Percentiles rank a stretch among this genome's conserved stretches.
phyloP scores from a whole-genome alignment of 2,329 filamentous ascomycete genomes.

The Pezicula rhizophila region DNA sequence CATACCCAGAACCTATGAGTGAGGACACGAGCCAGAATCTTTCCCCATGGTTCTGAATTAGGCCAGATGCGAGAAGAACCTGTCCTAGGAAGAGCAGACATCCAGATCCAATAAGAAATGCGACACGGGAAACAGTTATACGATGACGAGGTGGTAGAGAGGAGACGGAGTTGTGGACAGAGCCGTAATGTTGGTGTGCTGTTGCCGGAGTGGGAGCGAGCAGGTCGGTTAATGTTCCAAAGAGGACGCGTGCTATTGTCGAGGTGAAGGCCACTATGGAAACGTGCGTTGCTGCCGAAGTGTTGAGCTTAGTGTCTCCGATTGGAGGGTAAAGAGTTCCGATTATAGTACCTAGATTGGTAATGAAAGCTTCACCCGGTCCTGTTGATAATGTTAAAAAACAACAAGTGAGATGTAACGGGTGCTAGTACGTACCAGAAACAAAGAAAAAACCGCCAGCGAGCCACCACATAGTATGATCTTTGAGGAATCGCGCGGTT shows the following conservation, averaged over 20 bases:
- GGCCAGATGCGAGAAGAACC: constrained; percentile 69
- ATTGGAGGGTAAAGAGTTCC: constrained; percentile 68
- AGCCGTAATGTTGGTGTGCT: constrained; percentile 26
- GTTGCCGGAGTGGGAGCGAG: constrained; percentile 56
- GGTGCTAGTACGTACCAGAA: constrained; percentile 16
- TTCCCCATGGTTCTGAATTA: constrained; percentile 65
- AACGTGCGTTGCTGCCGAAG: constrained; percentile 74
- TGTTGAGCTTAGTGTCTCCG: constrained; percentile 40
- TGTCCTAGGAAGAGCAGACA: constrained; percentile 70
- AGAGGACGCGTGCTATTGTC: constrained; percentile 83
- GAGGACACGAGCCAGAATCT: constrained; percentile 83
- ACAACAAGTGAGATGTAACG: neutral
- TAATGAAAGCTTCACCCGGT: constrained; percentile 96
- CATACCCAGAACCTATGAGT: constrained; percentile 84
- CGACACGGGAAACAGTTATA: constrained; percentile 68
- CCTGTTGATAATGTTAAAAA: constrained; percentile 47
- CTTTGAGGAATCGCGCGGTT: constrained; percentile 75
- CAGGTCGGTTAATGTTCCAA: constrained; percentile 81
- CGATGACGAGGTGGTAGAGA: constrained; percentile 31
- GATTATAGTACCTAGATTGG: constrained; percentile 92
- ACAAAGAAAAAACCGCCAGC: constrained; percentile 88
- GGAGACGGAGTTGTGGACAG: constrained; percentile 21
- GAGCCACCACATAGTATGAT: constrained; percentile 94
- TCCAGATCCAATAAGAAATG: constrained; percentile 72
- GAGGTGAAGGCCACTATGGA: constrained; percentile 87